phyloP scores from a whole-genome alignment of 1,284 basidiomycete genomes.

The Earliella scabrosa region DNA sequence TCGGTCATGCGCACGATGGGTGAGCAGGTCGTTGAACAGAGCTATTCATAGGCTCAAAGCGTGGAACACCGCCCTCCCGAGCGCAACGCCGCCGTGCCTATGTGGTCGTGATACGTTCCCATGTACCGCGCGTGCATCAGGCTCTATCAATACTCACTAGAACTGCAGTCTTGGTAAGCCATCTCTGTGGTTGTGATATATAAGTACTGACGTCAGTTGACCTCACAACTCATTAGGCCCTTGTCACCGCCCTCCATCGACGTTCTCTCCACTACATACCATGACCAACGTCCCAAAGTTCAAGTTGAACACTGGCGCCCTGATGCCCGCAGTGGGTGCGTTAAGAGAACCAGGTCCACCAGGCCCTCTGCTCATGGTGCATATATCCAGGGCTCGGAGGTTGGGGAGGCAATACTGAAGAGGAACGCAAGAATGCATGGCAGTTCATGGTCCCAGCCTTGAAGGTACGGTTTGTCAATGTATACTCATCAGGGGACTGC shows the following conservation, averaged over 20 bases:
- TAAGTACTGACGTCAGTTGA: not conserved
- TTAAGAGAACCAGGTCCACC: no score
- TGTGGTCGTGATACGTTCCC: not conserved
- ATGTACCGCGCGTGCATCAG: not conserved
- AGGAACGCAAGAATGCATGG: slow-evolving; percentile 27
- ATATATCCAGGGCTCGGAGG: slow-evolving; percentile 39
- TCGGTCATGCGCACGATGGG: not conserved
- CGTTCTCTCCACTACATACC: not conserved
- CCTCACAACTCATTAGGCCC: no score
- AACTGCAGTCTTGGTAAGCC: not conserved
- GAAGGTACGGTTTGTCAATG: slow-evolving; percentile 19
- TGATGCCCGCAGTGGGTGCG: slow-evolving; percentile 35
- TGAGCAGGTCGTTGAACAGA: not conserved
- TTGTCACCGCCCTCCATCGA: no score
- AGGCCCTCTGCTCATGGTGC: not conserved
- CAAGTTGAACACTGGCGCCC: slow-evolving; percentile 34
- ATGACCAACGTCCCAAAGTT: slow-evolving; percentile 33
- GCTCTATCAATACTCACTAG: no score
- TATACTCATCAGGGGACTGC: no score
- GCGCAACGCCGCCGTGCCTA: not conserved
- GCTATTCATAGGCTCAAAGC: not conserved
- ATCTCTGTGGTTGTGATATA: not conserved
- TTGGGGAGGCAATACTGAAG: slow-evolving; percentile 31
- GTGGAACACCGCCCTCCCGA: not conserved
- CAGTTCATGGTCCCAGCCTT: slow-evolving; percentile 33